Base-by-base conservation (phyloP, 164 flowering plant species). In the Macadamia integrifolia region DNA sequence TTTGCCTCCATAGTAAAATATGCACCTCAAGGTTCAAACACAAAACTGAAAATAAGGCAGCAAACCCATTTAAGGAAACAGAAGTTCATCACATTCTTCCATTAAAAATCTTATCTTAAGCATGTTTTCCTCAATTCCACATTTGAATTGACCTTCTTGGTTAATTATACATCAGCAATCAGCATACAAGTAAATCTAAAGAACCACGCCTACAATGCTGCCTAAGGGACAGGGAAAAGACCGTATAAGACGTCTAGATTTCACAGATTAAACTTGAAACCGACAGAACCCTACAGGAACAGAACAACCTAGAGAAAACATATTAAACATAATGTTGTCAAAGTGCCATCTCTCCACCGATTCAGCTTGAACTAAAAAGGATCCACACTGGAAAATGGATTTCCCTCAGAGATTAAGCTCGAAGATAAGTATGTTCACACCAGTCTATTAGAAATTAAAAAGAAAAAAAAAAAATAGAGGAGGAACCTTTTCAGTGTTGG, bases 401-500 rank as follows among this genome's bases (percentile, higher is more conserved):
- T 9, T 46, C 13, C 17, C 6, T 53, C 17, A n/a, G 3, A 30
- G 52, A 46, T 62, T 62, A 3, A 44, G 52, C 52, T 42, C 2
- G 53, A 43, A 6, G 18, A n/a, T 9, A 10, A 23, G 56, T 13
- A 23, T 6, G 29, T 49, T 17, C 11, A 29, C 30, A 6, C 61
- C 64, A 55, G 40, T 35, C 5, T 35, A 35, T 59, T 9, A n/a
- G 55, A 8, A 55, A 48, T 42, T 17, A 15, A 58, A 49, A 49
- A 11, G 40, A 3, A 15, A 46, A 10, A 14, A 10, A 14, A 40
- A 68, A 10, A 40, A 28, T 40, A 13, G 13, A 50, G 18, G 48
- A 60, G 43, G 66, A 17, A 93, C 98, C 93, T 89, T 86, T 70
- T 93, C 97, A 55, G 95, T 82, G 67, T 79, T 75, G 68, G 98